Evolutionary conservation across 2,329 filamentous ascomycete species (phyloP).

Genomic region (Allantophomopsis cytisporea): DNA sequence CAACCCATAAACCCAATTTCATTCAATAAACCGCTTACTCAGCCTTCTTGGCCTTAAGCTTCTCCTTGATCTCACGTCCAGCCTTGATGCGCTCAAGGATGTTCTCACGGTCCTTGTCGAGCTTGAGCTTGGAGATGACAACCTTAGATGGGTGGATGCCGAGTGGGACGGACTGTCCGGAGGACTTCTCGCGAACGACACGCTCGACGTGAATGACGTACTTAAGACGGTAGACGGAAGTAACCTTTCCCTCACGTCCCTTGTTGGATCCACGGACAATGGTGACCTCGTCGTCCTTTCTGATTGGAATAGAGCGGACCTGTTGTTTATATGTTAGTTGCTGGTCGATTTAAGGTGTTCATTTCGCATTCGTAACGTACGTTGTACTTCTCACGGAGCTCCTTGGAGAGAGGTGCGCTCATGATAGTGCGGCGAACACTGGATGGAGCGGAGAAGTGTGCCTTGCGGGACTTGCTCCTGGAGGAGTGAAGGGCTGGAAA

Average conservation of each 20-base stretch:
- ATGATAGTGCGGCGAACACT: conserved; percentile 92
- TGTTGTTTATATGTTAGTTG: conserved; percentile 21
- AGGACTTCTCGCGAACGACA: conserved; percentile 92
- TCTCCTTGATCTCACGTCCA: conserved; percentile 63
- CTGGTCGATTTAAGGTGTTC: not conserved
- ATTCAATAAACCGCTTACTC: conserved; percentile 3
- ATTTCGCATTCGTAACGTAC: conserved; percentile 36
- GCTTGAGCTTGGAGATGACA: conserved; percentile 97
- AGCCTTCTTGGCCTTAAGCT: conserved; percentile 25
- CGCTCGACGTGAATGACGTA: conserved; percentile 96
- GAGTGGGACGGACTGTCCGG: conserved; percentile 89
- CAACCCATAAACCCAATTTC: conserved; percentile 5
- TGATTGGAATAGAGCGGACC: conserved; percentile 92
- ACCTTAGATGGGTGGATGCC: conserved; percentile 95
- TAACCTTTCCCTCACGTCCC: conserved; percentile 97
- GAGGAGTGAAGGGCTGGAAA: conserved; percentile 57
- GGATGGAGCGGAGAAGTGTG: conserved; percentile 92
- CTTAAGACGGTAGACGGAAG: conserved; percentile 95
- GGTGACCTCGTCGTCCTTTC: conserved; percentile 92
- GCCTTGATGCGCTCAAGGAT: conserved; percentile 77
- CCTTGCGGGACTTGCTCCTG: conserved; percentile 97
- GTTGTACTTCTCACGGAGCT: conserved; percentile 98
- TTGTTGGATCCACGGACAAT: conserved; percentile 91
- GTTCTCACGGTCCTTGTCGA: conserved; percentile 86
- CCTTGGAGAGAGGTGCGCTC: conserved; percentile 90